Evolutionary conservation across 768 basidiomycete species (phyloP).

Genomic region (Mycena venus): DNA sequence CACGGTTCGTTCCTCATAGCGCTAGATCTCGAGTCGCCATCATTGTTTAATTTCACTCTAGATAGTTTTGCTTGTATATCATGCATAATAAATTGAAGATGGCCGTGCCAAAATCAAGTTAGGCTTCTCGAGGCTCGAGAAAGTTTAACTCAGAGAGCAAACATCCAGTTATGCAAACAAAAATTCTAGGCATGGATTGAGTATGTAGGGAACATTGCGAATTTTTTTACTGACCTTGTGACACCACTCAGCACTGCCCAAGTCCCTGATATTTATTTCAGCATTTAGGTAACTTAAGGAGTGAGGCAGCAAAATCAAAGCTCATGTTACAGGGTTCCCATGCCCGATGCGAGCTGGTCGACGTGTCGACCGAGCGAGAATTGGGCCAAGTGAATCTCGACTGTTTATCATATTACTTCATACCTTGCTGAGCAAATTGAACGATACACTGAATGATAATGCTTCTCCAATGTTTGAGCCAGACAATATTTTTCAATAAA

Average conservation of each 20-base stretch:
- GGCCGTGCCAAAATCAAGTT: background rate
- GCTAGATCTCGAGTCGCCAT: no score
- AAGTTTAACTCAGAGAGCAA: constrained; percentile 1
- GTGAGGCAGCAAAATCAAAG: constrained; percentile 2
- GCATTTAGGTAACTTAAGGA: background rate
- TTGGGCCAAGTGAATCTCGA: constrained; percentile 2
- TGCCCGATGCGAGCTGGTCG: background rate
- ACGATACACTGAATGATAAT: background rate
- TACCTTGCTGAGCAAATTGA: background rate
- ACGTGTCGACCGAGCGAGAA: background rate
- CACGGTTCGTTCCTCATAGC: no score
- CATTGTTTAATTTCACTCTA: background rate
- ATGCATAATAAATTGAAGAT: background rate
- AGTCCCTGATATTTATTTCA: background rate
- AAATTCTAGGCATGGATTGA: background rate
- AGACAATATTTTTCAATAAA: constrained; percentile 1
- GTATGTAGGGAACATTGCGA: background rate
- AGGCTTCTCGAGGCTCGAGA: background rate
- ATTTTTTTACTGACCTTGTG: background rate
- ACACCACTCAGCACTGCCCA: background rate
- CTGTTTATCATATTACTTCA: background rate
- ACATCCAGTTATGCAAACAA: no score
- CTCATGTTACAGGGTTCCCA: background rate
- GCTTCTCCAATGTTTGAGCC: background rate
- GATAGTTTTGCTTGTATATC: background rate